These are phyloP conservation scores for Blastobotrys persicus DNA, from an alignment of 1,139 yeast genomes.

Conservation along the genomic window DNA sequence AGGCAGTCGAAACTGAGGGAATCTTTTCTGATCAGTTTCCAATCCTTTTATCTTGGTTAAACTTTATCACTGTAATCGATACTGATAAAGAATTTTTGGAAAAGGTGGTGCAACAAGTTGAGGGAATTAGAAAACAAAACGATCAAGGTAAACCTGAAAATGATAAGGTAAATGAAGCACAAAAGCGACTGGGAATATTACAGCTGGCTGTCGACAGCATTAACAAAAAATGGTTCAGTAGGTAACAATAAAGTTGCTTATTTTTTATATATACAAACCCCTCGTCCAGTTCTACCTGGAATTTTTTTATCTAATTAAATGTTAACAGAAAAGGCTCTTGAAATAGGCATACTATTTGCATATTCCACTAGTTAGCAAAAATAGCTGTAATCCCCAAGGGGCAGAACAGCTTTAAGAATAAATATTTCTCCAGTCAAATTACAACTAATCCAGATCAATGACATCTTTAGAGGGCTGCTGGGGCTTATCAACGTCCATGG, in stretches of 20 bases:
- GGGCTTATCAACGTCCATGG: conserved; percentile 11
- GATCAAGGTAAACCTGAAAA: neutral
- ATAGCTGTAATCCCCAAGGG: no score
- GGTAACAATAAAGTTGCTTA: neutral
- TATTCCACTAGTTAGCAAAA: no score
- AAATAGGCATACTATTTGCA: no score
- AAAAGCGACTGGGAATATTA: conserved; percentile 17
- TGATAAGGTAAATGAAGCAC: neutral
- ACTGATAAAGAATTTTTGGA: conserved; percentile 23
- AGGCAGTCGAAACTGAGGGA: conserved; percentile 15
- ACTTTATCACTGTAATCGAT: conserved; percentile 50
- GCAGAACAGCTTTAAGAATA: neutral
- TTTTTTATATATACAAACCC: no score
- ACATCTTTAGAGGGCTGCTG: conserved; percentile 5
- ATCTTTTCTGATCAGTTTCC: conserved; percentile 38
- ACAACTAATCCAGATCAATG: neutral
- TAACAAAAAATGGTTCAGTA: conserved; percentile 15
- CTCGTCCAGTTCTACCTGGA: no score
- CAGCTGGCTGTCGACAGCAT: conserved; percentile 19
- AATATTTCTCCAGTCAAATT: neutral
- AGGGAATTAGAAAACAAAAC: neutral
- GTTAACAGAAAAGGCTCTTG: no score
- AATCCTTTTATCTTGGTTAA: conserved; percentile 52
- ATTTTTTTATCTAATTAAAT: no score
- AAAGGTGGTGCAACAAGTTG: conserved; percentile 2